phyloP scores from a whole-genome alignment of 2,329 filamentous ascomycete species.

The Botrytis tulipae region DNA sequence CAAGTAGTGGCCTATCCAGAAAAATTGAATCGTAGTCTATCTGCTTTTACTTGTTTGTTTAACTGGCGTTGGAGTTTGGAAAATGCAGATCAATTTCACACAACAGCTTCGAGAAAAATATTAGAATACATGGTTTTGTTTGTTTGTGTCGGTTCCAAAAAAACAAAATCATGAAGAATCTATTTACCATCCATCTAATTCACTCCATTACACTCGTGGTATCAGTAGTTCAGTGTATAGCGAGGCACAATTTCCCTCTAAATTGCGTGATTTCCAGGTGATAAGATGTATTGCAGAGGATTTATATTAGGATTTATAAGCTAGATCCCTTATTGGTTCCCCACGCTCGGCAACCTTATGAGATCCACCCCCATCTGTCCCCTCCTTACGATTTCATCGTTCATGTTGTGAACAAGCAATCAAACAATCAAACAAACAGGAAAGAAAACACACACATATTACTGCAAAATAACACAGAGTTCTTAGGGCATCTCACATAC shows the following conservation, averaged over 20 bases:
- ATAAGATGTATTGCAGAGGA: neutral
- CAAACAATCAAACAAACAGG: neutral
- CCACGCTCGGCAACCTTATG: neutral
- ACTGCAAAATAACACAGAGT: neutral
- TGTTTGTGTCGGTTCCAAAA: neutral
- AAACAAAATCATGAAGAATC: neutral
- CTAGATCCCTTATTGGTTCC: neutral
- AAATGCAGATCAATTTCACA: neutral
- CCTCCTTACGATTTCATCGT: neutral
- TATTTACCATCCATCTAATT: neutral
- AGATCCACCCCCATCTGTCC: conserved; percentile 3
- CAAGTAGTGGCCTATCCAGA: no score
- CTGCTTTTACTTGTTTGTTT: no score
- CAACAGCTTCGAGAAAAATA: neutral
- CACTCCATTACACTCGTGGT: neutral
- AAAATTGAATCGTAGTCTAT: no score
- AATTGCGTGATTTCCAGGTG: neutral
- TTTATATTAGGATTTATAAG: neutral
- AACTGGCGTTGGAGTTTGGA: neutral
- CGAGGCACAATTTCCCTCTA: neutral
- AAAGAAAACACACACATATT: neutral
- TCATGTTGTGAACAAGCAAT: neutral
- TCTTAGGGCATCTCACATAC: neutral
- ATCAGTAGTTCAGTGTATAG: neutral
- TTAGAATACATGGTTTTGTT: neutral